Base-by-base conservation (phyloP, 768 basidiomycete genomes). In the Trametes villosa region DNA sequence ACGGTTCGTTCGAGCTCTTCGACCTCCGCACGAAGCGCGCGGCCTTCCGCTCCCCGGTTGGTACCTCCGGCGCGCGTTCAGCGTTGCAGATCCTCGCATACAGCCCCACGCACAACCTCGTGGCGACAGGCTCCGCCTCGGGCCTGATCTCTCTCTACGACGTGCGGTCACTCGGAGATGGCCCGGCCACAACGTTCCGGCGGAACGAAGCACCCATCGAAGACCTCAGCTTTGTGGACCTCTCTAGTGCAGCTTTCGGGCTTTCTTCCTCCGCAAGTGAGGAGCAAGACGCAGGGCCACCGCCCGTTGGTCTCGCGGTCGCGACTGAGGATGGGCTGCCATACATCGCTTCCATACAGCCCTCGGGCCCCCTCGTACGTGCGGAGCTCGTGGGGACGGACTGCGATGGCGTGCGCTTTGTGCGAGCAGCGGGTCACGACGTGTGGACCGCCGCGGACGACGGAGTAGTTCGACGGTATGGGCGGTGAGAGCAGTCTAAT, bases 391-490 rank as follows among this genome's bases (percentile, higher is more conserved):
- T 83, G 0, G 87, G 86, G 2, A 76, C 76, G 29, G 85, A 89
- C 56, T 87, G 86, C 65, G 87, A 89, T 68, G 77, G 83, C 9
- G 81, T 86, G 29, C 73, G 83, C 38, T 70, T 73, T 44, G 72
- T 86, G 8, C 68, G 74, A 34, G 76, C 75, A 2, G 67, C 69
- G 8, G 75, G 77, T 31, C 70, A 70, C 13, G 67, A 67, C 4
- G 69, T 86, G 4, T 86, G 86, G 86, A 82, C 75, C 56, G 84
- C 84, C 9, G 81, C 83, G 44, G 86, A 89, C 64, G 88, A 89
- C 73, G 86, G 84, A 0, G 67, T 87, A 34, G 84, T 88, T 0
- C 75, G 86, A 60, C 66, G 77, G 63, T 87, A 86, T 70, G 49
- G 27, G 24, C 26, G 24, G 24, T 29, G 18, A 31, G 36, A 17